Percentiles rank a stretch among this genome's conserved stretches.
These are phyloP conservation scores for Brassica hybrid DNA, from an alignment of 441 rosid species.

Conservation along the genomic window DNA sequence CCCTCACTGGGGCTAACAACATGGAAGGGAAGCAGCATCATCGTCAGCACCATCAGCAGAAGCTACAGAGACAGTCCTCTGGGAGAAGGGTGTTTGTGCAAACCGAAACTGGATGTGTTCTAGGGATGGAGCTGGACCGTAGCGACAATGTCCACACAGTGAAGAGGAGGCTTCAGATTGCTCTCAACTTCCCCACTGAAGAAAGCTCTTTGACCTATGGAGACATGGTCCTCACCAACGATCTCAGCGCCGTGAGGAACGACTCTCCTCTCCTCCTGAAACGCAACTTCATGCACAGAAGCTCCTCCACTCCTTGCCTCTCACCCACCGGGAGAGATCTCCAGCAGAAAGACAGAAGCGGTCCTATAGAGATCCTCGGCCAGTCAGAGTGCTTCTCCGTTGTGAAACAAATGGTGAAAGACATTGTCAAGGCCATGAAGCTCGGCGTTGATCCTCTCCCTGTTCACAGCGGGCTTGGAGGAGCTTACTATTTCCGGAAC, in stretches of 20 bases:
- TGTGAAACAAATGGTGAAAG: constrained; percentile 48
- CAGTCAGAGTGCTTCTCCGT: constrained; percentile 42
- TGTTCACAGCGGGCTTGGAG: constrained; percentile 61
- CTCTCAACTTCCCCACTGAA: constrained; percentile 60
- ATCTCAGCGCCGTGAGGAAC: constrained; percentile 55
- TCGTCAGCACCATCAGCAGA: too few relatives aligned
- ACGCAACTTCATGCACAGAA: constrained; percentile 55
- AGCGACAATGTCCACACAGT: constrained; percentile 61
- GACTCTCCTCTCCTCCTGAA: constrained; percentile 59
- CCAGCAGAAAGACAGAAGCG: constrained; percentile 57
- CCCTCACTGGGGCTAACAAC: constrained; percentile 56
- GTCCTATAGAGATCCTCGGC: constrained; percentile 60
- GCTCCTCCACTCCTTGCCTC: constrained; percentile 68
- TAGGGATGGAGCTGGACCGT: constrained; percentile 67
- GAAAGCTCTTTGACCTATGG: constrained; percentile 61
- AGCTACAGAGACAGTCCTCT: constrained; percentile 50
- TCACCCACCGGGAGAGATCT: constrained; percentile 58
- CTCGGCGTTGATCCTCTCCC: constrained; percentile 58
- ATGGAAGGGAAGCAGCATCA: constrained; percentile 69
- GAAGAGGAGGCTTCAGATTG: constrained; percentile 60
- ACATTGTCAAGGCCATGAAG: constrained; percentile 59
- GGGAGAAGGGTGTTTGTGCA: constrained; percentile 62
- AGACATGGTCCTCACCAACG: constrained; percentile 56
- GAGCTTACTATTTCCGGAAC: constrained; percentile 61
- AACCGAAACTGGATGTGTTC: constrained; percentile 63